A percentile compares a stretch with the other conserved stretches of the same genome.
Evolutionary conservation across 257 asterid species (phyloP).

Genomic region (Solanum dulcamara): DNA sequence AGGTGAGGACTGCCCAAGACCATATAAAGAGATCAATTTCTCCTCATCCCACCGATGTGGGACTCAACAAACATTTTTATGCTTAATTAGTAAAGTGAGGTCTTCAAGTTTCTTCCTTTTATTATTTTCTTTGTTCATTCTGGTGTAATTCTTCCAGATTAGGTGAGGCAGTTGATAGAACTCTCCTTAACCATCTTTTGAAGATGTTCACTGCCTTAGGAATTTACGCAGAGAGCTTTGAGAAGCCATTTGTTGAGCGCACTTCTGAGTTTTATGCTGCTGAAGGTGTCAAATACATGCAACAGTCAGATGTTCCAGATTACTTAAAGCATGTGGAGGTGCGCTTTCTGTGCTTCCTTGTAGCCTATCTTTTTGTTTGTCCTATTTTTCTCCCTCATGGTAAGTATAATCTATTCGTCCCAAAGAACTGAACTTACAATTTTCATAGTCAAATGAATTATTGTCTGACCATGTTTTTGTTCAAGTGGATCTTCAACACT

Average conservation of each 20-base stretch:
- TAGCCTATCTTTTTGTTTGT: neutral
- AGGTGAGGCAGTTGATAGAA: slow-evolving; percentile 89
- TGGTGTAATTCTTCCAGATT: slow-evolving; percentile 33
- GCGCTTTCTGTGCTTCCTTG: slow-evolving; percentile 3
- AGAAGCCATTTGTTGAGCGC: slow-evolving; percentile 85
- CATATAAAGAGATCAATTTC: neutral
- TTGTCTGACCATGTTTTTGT: neutral
- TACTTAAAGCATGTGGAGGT: slow-evolving; percentile 94
- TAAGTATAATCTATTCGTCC: neutral
- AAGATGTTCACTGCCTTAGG: slow-evolving; percentile 99
- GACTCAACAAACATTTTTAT: neutral
- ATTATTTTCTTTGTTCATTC: neutral
- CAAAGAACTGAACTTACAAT: neutral
- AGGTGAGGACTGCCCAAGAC: neutral
- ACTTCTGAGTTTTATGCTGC: slow-evolving; percentile 97
- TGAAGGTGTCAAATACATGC: slow-evolving; percentile 94
- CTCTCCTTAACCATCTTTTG: slow-evolving; percentile 93
- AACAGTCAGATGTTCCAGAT: slow-evolving; percentile 89
- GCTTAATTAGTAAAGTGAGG: neutral
- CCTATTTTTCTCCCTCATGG: neutral
- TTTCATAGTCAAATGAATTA: neutral
- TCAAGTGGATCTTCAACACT: neutral
- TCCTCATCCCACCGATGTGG: neutral
- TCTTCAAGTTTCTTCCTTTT: neutral
- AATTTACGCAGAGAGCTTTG: slow-evolving; percentile 82